phyloP scores from a whole-genome alignment of 805 yeast genomes.

The Huiozyma naganishii region DNA sequence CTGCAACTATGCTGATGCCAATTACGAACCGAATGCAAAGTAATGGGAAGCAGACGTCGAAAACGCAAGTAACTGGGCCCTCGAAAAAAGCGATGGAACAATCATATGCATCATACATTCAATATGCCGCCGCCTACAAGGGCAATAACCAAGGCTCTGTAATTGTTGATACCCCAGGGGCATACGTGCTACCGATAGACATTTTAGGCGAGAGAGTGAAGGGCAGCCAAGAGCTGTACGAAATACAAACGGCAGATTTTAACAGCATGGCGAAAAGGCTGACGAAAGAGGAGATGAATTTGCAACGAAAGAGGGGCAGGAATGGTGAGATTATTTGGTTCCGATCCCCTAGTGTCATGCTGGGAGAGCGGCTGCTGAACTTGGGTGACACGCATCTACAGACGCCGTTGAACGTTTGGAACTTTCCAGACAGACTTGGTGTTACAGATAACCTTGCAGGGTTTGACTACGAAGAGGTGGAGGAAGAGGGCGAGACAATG shows the following conservation, averaged over 20 bases:
- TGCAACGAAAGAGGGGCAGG: slow-evolving; percentile 11
- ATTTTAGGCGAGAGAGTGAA: background rate
- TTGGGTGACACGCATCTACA: slow-evolving; percentile 12
- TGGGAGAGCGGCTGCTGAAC: slow-evolving; percentile 32
- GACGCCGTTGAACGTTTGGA: slow-evolving; percentile 10
- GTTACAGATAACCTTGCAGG: background rate
- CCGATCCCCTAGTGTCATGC: slow-evolving; percentile 50
- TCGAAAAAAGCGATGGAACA: too few relatives aligned
- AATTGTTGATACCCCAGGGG: slow-evolving; percentile 20
- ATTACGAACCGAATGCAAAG: too few relatives aligned
- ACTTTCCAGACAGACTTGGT: slow-evolving; percentile 8
- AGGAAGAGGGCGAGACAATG: background rate
- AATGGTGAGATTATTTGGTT: slow-evolving; percentile 50
- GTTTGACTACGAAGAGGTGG: background rate
- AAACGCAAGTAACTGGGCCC: too few relatives aligned
- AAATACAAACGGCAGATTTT: background rate
- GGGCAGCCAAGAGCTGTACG: background rate
- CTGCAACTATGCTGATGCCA: too few relatives aligned
- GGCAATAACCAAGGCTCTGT: slow-evolving; percentile 8
- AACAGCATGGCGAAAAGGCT: slow-evolving; percentile 12
- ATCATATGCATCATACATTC: background rate
- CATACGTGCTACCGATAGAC: slow-evolving; percentile 16
- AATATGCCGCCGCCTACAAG: slow-evolving; percentile 1
- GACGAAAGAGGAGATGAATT: slow-evolving; percentile 15
- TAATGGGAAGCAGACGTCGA: too few relatives aligned